Evolutionary conservation across 257 asterid genomes (phyloP), one percentile per base, ranked within the genome.

Genomic region (Ilex asprella): DNA sequence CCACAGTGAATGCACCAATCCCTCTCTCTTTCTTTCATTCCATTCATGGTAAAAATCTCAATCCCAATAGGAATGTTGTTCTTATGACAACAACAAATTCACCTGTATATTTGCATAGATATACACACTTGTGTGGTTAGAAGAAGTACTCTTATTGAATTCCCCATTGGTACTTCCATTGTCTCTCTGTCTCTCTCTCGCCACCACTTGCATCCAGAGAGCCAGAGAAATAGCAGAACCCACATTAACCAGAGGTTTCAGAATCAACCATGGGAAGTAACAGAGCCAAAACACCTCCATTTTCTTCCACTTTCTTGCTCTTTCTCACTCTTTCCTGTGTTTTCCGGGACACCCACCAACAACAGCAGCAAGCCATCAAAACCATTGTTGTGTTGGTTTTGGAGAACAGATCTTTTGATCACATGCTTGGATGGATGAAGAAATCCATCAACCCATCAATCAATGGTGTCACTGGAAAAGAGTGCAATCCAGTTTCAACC

Each of bases 391-490:
- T 89, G 12, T 67, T 89, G 57, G 96, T 86, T 39, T 39, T 86
- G 67, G 96, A 89, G 32, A 89, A 89, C 80, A 71, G 95, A 49
- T 89, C 96, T 8, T 89, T 89, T 60, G 95, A 89, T 61, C 96
- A 89, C 69, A 75, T 89, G 88, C 77, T 89, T 3, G 96, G 96
- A 0, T 89, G 96, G 95, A 79, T 89, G 94, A 88, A 88, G 81
- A 76, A 72, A 74, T 76, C 80, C 14, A 60, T 86, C 5, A 86
- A 81, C 47, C 90, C 95, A 3, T 43, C 67, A 11, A 84, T 89
- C 59, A 72, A 86, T 67, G 95, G 96, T 2, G 94, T 89, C 39
- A 84, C 87, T 0, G 96, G 95, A 1, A 53, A 55, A 52, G 95
- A 86, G 54, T 89, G 95, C 81, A 89, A 89, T 62, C 74, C 86